Conservation (phyloP, 2,329 filamentous ascomycete genomes). For the Venturia oleaginea region DNA sequence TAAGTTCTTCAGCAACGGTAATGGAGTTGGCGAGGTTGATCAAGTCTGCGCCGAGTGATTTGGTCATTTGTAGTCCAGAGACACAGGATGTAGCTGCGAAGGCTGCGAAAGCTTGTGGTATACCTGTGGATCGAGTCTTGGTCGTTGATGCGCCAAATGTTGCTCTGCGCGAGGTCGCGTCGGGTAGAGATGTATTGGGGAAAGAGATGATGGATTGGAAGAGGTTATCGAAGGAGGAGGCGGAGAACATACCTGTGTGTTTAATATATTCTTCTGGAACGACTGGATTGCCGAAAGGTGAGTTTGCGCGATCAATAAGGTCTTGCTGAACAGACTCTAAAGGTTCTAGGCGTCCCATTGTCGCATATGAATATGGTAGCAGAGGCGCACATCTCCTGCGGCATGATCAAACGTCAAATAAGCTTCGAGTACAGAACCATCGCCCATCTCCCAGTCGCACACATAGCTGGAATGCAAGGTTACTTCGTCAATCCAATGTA, state of each 20-base stretch:
- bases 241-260: conserved; percentile 34
- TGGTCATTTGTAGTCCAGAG: conserved; percentile 40
- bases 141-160: conserved; percentile 38
- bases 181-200: conserved; percentile 26
- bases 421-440: conserved; percentile 32
- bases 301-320: background rate
- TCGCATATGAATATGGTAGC: conserved; percentile 37
- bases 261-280: conserved; percentile 41
- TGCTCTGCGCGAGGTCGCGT: conserved; percentile 25
- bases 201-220: conserved; percentile 41
- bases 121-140: conserved; percentile 41
- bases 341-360: conserved; percentile 28
- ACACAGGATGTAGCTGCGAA: conserved; percentile 39
- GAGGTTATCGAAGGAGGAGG: conserved; percentile 40
- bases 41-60: conserved; percentile 31
- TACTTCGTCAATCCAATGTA: conserved; percentile 38
- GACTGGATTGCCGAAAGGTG: conserved; percentile 38
- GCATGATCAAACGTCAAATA: conserved; percentile 25
- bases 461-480: conserved; percentile 40
- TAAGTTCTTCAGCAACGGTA: conserved; percentile 41
- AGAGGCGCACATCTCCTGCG: conserved; percentile 27
- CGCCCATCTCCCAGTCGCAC: conserved; percentile 38
- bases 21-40: conserved; percentile 44
- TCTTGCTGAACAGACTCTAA: background rate
- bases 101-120: conserved; percentile 41